A percentile compares a stretch with the other conserved stretches of the same genome.
These are phyloP conservation scores for Kwoniella sp. DNA, from an alignment of 768 basidiomycete species.

Conservation along the genomic window DNA sequence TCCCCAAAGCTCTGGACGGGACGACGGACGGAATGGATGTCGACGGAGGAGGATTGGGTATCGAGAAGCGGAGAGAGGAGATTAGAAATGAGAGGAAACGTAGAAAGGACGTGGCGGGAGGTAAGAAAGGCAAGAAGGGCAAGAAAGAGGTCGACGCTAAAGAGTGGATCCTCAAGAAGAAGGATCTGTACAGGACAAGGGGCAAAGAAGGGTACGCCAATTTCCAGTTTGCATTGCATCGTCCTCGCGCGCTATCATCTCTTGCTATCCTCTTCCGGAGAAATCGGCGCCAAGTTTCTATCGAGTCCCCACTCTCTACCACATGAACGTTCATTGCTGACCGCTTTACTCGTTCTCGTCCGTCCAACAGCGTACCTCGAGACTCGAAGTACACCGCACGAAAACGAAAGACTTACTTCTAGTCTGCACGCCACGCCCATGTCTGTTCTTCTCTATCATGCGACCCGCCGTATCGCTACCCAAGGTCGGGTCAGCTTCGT, in stretches of 20 bases:
- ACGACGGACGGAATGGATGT: slow-evolving; percentile 36
- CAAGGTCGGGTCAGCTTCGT: no score
- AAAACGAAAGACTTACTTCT: slow-evolving; percentile 79
- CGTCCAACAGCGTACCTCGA: slow-evolving; percentile 68
- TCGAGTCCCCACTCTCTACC: no score
- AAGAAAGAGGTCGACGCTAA: slow-evolving; percentile 60
- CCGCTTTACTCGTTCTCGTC: slow-evolving; percentile 67
- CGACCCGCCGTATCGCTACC: no score
- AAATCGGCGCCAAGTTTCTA: no score
- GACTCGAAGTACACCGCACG: slow-evolving; percentile 79
- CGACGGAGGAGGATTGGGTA: slow-evolving; percentile 57
- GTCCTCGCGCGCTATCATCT: background rate
- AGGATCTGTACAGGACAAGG: slow-evolving; percentile 64
- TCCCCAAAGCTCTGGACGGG: slow-evolving; percentile 77
- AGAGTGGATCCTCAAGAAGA: slow-evolving; percentile 96
- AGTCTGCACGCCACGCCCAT: slow-evolving; percentile 4
- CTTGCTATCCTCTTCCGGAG: no score
- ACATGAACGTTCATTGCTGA: slow-evolving; percentile 6
- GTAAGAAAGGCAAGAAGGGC: slow-evolving; percentile 67
- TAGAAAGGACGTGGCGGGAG: slow-evolving; percentile 68
- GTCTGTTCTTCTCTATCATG: no score
- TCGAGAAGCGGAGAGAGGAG: slow-evolving; percentile 48
- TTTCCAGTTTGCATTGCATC: background rate
- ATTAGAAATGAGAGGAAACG: slow-evolving; percentile 72
- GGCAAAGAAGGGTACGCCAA: slow-evolving; percentile 61